These are phyloP conservation scores for Xylariaceae sp. DNA, from an alignment of 2,329 filamentous ascomycete genomes.

Conservation along the genomic window DNA sequence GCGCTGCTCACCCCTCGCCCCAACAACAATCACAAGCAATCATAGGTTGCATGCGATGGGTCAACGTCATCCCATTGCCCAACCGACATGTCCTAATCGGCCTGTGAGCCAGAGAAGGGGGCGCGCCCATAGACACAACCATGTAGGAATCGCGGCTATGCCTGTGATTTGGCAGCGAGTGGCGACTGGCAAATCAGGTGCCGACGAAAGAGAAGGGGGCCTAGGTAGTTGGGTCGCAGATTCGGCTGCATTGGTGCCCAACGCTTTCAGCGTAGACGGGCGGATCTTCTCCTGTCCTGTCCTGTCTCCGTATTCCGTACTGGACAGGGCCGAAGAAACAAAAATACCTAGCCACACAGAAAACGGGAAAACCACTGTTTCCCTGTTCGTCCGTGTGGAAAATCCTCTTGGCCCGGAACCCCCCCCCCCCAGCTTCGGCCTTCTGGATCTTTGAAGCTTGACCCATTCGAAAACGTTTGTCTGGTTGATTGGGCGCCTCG, in stretches of 20 bases:
- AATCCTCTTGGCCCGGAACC: not conserved
- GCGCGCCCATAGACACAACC: not conserved
- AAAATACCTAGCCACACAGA: constrained; percentile 5
- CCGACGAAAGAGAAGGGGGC: not conserved
- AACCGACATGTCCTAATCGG: constrained; percentile 12
- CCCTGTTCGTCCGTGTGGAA: constrained; percentile 7
- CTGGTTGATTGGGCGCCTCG: constrained; percentile 31
- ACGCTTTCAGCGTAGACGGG: constrained; percentile 18
- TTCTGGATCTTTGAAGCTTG: constrained; percentile 7
- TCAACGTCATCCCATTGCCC: constrained; percentile 23
- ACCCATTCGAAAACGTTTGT: constrained; percentile 28
- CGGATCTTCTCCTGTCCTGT: constrained; percentile 10
- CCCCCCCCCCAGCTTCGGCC: constrained; percentile 2
- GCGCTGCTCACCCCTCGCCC: not conserved
- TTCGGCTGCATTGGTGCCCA: constrained; percentile 30
- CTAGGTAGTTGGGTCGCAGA: constrained; percentile 27
- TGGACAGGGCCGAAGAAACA: too few species aligned
- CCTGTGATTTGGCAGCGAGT: constrained; percentile 22
- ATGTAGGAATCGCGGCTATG: constrained; percentile 7
- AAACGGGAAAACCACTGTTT: not conserved
- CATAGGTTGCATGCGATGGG: constrained; percentile 14
- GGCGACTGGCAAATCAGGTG: constrained; percentile 16
- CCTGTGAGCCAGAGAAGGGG: not conserved
- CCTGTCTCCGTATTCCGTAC: too few species aligned
- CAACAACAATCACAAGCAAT: not conserved